phyloP scores from a whole-genome alignment of 2,329 filamentous ascomycete species.

The Neonectria neomacrospora region DNA sequence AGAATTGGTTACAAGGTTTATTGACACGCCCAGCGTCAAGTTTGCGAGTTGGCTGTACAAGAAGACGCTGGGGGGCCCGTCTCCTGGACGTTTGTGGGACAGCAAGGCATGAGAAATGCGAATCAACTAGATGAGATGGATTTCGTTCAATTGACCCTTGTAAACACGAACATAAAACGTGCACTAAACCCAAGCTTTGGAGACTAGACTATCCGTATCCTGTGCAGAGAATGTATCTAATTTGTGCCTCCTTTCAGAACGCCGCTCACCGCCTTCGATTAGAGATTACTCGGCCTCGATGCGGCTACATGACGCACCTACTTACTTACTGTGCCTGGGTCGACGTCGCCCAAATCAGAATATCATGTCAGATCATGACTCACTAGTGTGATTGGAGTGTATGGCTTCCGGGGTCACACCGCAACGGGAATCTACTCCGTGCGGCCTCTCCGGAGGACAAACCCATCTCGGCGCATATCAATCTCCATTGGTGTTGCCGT shows the following conservation, averaged over 20 bases:
- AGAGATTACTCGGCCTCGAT: not conserved
- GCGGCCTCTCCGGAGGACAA: not conserved
- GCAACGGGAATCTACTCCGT: not conserved
- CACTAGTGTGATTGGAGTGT: not conserved
- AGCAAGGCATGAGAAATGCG: not conserved
- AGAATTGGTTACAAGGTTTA: slow-evolving; percentile 63
- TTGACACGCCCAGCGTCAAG: slow-evolving; percentile 71
- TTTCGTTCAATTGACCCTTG: not conserved
- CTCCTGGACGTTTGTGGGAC: not conserved
- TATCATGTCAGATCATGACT: not conserved
- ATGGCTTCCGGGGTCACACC: not conserved
- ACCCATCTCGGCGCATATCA: not conserved
- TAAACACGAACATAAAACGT: too few relatives aligned
- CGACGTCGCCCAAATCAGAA: not conserved
- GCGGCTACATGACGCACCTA: not conserved
- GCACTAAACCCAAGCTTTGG: too few relatives aligned
- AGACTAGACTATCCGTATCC: too few relatives aligned
- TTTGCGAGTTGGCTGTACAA: slow-evolving; percentile 68
- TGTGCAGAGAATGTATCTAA: too few relatives aligned
- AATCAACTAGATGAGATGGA: not conserved
- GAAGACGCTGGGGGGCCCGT: slow-evolving; percentile 49
- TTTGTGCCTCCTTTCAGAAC: not conserved
- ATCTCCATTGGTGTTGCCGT: not conserved
- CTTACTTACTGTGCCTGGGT: not conserved
- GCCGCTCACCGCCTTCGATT: not conserved